A percentile compares a stretch with the other conserved stretches of the same genome.
Evolutionary conservation across 202 grass and related monocot species (phyloP).

Genomic region (Tripidium arundinaceum): DNA sequence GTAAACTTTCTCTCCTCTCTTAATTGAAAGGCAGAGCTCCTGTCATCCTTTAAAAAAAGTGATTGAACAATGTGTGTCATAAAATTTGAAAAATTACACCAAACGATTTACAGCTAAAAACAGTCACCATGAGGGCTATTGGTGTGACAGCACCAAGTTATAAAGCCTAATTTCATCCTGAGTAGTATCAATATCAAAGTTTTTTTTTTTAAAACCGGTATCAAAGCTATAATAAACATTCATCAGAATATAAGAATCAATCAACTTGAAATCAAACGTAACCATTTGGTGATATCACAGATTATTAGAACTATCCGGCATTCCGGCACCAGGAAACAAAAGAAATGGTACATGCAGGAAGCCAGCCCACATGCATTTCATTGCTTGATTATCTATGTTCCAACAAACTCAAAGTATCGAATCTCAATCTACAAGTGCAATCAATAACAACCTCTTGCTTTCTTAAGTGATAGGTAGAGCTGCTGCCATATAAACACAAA

Average conservation of each 20-base stretch:
- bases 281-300: neutral
- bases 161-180: neutral
- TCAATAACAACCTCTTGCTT: neutral
- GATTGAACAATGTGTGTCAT: no score
- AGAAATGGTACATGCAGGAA: neutral
- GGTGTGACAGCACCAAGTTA: neutral
- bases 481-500: neutral
- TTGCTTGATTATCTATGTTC: neutral
- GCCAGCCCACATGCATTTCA: no score
- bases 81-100: neutral
- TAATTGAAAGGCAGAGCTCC: no score
- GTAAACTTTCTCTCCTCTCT: no score
- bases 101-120: neutral
- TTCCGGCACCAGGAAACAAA: neutral
- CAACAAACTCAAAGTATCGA: neutral
- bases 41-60: no score
- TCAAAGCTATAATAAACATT: neutral
- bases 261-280: neutral
- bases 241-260: no score
- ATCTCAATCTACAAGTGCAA: neutral
- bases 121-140: neutral
- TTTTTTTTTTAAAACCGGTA: neutral
- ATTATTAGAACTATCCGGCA: neutral
- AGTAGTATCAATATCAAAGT: neutral
- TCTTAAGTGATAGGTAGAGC: neutral